Conservation (phyloP, 177 flowering plant genomes). For the Vitis hybrid region DNA sequence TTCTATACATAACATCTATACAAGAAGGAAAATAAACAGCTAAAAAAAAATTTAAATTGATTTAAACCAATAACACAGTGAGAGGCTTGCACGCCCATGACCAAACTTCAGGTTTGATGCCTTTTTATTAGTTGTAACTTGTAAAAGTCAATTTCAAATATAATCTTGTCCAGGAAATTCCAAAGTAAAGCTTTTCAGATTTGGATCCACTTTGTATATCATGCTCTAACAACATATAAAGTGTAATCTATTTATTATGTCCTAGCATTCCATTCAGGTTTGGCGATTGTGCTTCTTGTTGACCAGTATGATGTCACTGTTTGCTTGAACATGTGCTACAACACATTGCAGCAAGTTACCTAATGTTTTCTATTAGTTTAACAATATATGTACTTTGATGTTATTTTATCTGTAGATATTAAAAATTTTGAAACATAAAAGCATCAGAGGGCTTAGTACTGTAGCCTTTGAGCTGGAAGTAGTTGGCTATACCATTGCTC, state of each 20-base stretch:
- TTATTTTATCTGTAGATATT: conserved; percentile 51
- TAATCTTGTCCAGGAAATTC: no score
- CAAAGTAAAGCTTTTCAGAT: not conserved
- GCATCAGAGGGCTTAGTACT: conserved; percentile 85
- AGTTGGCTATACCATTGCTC: conserved; percentile 84
- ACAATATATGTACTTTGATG: not conserved
- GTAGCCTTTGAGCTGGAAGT: conserved; percentile 91
- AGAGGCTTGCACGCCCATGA: no score
- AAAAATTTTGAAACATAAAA: conserved; percentile 74
- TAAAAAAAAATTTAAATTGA: no score
- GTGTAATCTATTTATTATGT: not conserved
- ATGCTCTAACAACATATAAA: not conserved
- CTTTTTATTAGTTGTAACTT: no score
- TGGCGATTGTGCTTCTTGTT: not conserved
- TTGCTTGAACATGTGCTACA: not conserved
- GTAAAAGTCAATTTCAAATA: no score
- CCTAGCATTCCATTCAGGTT: not conserved
- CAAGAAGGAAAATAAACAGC: no score
- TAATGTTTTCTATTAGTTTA: not conserved
- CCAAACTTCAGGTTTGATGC: no score
- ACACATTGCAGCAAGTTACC: not conserved
- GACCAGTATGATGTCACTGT: not conserved
- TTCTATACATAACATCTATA: no score
- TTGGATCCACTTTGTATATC: not conserved
- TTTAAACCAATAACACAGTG: no score